Conservation (phyloP, 106 monocot species). For the Allium sativum region DNA sequence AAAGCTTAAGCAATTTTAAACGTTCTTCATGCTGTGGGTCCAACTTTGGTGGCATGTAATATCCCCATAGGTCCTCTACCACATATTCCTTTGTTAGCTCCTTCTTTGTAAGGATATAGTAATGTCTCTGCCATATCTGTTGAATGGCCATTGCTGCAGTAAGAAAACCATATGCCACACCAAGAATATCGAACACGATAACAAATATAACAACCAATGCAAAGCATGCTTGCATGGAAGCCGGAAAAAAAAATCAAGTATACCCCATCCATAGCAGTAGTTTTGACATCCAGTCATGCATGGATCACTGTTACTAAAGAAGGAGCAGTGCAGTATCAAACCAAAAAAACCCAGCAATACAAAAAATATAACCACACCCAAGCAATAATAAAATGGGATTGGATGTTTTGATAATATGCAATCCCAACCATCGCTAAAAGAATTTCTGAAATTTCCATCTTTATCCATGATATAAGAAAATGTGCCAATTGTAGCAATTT, state of each 20-base stretch:
- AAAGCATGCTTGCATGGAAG: constrained; percentile 90
- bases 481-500: constrained; percentile 4
- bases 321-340: constrained; percentile 73
- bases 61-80: constrained; percentile 83
- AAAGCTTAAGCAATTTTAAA: constrained; percentile 63
- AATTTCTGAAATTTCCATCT: constrained; percentile 78
- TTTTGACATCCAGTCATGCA: constrained; percentile 80
- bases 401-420: constrained; percentile 83
- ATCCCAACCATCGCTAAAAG: constrained; percentile 79
- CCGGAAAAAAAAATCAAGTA: constrained; percentile 78
- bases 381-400: constrained; percentile 84
- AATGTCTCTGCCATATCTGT: constrained; percentile 93
- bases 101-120: constrained; percentile 92
- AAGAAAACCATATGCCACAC: constrained; percentile 80
- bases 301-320: constrained; percentile 60
- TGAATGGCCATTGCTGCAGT: constrained; percentile 88
- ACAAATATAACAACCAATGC: constrained; percentile 71
- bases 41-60: constrained; percentile 74
- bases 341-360: constrained; percentile 83
- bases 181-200: constrained; percentile 80
- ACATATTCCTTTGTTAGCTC: constrained; percentile 98
- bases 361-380: constrained; percentile 88
- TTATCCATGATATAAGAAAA: constrained; percentile 59
- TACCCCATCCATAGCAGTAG: constrained; percentile 94
- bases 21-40: constrained; percentile 72